These are phyloP conservation scores for Aeminium ludgeri DNA, from an alignment of 495 filamentous ascomycete genomes.

Conservation along the genomic window DNA sequence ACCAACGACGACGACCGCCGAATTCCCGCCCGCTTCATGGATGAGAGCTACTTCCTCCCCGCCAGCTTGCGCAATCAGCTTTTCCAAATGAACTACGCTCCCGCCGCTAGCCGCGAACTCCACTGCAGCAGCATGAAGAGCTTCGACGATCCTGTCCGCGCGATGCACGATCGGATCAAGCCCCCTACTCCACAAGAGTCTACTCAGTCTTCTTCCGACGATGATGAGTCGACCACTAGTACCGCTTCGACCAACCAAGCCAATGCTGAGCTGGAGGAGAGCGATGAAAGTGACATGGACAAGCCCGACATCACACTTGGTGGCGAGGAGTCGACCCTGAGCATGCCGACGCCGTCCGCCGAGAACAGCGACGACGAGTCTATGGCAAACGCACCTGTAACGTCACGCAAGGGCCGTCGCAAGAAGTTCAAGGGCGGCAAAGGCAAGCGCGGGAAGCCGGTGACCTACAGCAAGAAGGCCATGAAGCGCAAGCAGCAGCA, in stretches of 20 bases:
- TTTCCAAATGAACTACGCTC: slow-evolving; percentile 51
- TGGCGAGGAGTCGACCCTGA: slow-evolving; percentile 4
- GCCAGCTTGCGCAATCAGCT: slow-evolving; percentile 41
- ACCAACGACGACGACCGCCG: slow-evolving; percentile 18
- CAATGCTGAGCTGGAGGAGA: slow-evolving; percentile 6
- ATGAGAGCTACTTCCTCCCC: slow-evolving; percentile 33
- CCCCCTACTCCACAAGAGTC: slow-evolving; percentile 49
- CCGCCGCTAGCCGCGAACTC: slow-evolving; percentile 1
- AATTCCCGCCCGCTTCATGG: slow-evolving; percentile 21
- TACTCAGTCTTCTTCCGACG: slow-evolving; percentile 4
- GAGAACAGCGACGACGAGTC: slow-evolving; percentile 7
- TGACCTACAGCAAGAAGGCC: slow-evolving; percentile 22
- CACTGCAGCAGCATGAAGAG: slow-evolving; percentile 10
- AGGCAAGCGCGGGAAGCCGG: slow-evolving; percentile 5
- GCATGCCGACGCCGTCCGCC: not conserved
- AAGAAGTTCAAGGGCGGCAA: slow-evolving; percentile 9
- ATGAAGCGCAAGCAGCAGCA: slow-evolving; percentile 2
- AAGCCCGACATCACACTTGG: slow-evolving; percentile 12
- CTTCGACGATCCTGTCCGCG: slow-evolving; percentile 3
- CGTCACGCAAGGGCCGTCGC: slow-evolving; percentile 1
- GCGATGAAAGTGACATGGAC: slow-evolving; percentile 9
- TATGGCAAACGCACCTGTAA: slow-evolving; percentile 1
- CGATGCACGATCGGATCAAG: slow-evolving; percentile 11
- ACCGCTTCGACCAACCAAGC: slow-evolving; percentile 1
- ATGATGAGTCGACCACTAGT: slow-evolving; percentile 9